Evolutionary conservation across 192 early-diverging fungal species (phyloP).

Genomic region (Diversispora eburnea): DNA sequence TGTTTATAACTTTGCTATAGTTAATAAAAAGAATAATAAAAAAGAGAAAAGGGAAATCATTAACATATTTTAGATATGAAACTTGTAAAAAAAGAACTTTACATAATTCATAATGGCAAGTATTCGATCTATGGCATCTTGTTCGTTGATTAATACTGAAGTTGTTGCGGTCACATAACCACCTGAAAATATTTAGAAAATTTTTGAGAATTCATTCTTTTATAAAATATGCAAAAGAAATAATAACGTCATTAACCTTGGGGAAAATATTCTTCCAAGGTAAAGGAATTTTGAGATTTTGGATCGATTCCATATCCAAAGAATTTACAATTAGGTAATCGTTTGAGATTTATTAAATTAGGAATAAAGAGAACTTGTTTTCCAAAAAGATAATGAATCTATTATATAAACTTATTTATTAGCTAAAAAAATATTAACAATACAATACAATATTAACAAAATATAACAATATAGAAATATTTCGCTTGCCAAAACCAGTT

Average conservation of each 20-base stretch:
- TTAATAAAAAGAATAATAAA: neutral
- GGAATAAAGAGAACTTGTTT: neutral
- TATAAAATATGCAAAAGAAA: neutral
- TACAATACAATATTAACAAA: neutral
- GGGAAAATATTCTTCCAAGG: neutral
- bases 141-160: neutral
- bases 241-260: neutral
- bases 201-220: neutral
- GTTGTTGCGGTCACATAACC: neutral
- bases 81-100: neutral
- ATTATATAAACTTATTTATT: neutral
- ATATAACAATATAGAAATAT: too few relatives aligned
- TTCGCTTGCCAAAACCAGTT: neutral
- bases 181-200: neutral
- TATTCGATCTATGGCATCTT: neutral
- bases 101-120: neutral
- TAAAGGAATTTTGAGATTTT: neutral
- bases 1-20: too few relatives aligned
- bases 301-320: neutral
- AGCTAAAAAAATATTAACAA: neutral
- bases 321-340: neutral
- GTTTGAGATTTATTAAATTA: neutral
- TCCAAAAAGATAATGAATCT: slow-evolving; percentile 3
- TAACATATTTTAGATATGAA: neutral
- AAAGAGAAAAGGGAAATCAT: neutral